These are phyloP conservation scores for Petunia axillaris DNA, from an alignment of 257 asterid species.

Conservation along the genomic window DNA sequence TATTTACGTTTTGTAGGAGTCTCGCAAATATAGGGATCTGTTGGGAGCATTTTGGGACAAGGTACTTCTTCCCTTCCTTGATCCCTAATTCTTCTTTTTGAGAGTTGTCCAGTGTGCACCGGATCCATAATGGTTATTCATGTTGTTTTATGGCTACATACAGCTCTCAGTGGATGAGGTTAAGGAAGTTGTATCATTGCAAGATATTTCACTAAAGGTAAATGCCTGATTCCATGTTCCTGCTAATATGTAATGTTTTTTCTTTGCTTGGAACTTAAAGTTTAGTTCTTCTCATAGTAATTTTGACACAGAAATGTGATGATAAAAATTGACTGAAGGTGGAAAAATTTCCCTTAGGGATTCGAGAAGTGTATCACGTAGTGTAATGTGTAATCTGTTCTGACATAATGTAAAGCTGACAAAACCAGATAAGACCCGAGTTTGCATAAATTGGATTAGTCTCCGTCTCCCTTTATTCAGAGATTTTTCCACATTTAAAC, in stretches of 20 bases:
- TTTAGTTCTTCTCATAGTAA: neutral
- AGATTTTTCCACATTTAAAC: neutral
- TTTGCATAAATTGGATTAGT: conserved; percentile 9
- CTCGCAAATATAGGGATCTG: conserved; percentile 62
- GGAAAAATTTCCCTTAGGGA: neutral
- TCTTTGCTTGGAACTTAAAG: conserved; percentile 2
- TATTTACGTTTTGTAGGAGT: conserved; percentile 59
- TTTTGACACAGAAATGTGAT: neutral
- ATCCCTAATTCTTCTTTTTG: conserved; percentile 15
- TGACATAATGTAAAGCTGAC: neutral
- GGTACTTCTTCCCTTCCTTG: conserved; percentile 49
- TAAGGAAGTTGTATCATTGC: conserved; percentile 63
- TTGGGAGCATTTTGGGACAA: conserved; percentile 95
- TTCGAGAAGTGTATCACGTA: neutral
- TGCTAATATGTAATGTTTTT: neutral
- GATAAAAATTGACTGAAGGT: conserved; percentile 14
- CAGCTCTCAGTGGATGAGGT: conserved; percentile 78
- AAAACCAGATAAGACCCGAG: neutral
- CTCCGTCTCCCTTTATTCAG: neutral
- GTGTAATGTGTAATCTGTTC: neutral
- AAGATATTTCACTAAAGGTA: conserved; percentile 75
- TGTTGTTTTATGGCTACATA: conserved; percentile 30
- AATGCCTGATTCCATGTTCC: conserved; percentile 3
- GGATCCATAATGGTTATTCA: conserved; percentile 23
- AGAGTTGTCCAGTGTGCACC: neutral